These are phyloP conservation scores for Sideroxylon spinosum DNA, from an alignment of 179 eudicot species.

Conservation along the genomic window DNA sequence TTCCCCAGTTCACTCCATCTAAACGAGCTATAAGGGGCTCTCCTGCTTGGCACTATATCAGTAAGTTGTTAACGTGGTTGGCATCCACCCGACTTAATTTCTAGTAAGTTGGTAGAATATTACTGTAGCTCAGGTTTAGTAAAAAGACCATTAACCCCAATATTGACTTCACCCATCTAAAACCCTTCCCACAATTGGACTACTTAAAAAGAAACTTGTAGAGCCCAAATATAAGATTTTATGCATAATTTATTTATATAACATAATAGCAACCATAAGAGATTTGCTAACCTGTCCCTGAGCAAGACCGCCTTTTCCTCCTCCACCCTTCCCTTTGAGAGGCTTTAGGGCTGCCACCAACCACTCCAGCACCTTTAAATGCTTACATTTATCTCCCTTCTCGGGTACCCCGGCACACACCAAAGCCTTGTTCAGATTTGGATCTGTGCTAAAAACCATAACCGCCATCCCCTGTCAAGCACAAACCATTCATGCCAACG, in stretches of 20 bases:
- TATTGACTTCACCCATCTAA: no score
- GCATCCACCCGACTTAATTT: no score
- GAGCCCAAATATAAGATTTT: neutral
- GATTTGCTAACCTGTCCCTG: constrained; percentile 73
- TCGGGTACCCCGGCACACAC: constrained; percentile 94
- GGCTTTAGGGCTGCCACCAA: constrained; percentile 58
- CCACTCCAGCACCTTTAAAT: constrained; percentile 79
- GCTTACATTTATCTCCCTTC: constrained; percentile 61
- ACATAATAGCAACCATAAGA: neutral
- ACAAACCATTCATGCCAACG: neutral
- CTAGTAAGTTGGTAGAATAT: no score
- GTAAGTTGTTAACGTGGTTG: no score
- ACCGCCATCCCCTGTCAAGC: constrained; percentile 62
- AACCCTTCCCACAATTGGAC: neutral
- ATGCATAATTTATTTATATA: neutral
- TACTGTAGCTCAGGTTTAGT: no score
- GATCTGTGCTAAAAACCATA: constrained; percentile 85
- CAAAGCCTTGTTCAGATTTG: constrained; percentile 63
- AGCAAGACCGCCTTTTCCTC: constrained; percentile 86
- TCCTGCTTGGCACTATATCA: no score
- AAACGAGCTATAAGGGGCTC: no score
- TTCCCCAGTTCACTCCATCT: no score
- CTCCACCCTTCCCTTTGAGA: constrained; percentile 73
- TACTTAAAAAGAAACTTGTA: neutral
- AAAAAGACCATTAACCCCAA: no score